A percentile compares a stretch with the other conserved stretches of the same genome.
These are phyloP conservation scores for Aureobasidium sp. DNA, from an alignment of 2,329 filamentous ascomycete genomes.

Conservation along the genomic window DNA sequence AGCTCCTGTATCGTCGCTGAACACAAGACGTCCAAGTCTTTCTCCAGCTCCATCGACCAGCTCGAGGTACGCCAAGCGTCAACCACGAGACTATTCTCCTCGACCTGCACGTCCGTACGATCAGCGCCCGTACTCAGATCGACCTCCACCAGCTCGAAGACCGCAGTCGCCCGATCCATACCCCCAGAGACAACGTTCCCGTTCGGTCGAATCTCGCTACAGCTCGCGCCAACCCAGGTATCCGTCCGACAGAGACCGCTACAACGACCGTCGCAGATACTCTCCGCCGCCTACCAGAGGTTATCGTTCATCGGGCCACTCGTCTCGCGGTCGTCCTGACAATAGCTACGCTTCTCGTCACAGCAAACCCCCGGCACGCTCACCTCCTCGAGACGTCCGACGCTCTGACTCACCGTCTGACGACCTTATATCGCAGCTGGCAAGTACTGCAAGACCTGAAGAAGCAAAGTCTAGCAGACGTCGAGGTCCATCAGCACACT, in stretches of 20 bases:
- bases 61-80: conserved; percentile 4
- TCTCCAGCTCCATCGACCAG: conserved; percentile 4
- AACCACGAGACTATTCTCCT: conserved; percentile 3
- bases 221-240: conserved; percentile 23
- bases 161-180: conserved; percentile 29
- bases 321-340: conserved; percentile 9
- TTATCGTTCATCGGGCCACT: not conserved
- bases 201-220: conserved; percentile 32
- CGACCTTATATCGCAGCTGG: conserved; percentile 15
- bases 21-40: not conserved
- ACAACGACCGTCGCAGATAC: conserved; percentile 11
- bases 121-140: not conserved
- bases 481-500: not conserved
- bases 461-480: conserved; percentile 7
- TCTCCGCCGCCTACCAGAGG: conserved; percentile 10
- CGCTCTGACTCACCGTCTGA: conserved; percentile 18
- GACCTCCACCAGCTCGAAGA: conserved; percentile 15
- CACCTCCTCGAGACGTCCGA: not conserved
- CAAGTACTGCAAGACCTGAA: conserved; percentile 7
- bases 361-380: conserved; percentile 7
- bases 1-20: not conserved
- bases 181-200: conserved; percentile 31
- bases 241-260: conserved; percentile 20
- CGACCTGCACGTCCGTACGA: not conserved
- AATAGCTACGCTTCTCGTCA: conserved; percentile 11